Conservation (phyloP, 495 filamentous ascomycete genomes). For the Choiromyces venosus region DNA sequence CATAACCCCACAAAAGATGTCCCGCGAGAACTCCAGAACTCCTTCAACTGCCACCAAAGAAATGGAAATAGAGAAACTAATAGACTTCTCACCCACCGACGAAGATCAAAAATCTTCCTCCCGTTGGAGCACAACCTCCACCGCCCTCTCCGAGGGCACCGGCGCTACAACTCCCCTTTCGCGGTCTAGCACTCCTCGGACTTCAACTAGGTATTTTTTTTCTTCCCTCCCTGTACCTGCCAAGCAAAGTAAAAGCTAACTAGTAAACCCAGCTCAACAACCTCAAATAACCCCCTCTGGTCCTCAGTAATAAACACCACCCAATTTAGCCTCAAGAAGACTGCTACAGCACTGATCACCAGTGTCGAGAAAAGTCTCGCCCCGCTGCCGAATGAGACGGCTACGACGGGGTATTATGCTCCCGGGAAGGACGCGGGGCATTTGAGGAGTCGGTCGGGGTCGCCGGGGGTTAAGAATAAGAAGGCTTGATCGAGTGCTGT, state of each 20-base stretch:
- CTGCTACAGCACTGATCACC: slow-evolving; percentile 32
- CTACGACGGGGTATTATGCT: slow-evolving; percentile 25
- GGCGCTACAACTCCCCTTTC: slow-evolving; percentile 15
- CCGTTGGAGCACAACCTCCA: slow-evolving; percentile 38
- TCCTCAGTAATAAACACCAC: slow-evolving; percentile 22
- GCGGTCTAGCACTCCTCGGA: slow-evolving; percentile 36
- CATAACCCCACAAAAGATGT: slow-evolving; percentile 19
- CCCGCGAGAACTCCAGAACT: slow-evolving; percentile 10
- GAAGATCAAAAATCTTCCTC: slow-evolving; percentile 2
- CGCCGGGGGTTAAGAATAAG: slow-evolving; percentile 16
- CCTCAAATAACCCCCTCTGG: slow-evolving; percentile 33
- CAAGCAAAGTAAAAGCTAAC: neutral
- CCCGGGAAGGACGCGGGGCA: slow-evolving; percentile 23
- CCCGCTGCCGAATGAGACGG: slow-evolving; percentile 14
- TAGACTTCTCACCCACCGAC: slow-evolving; percentile 13
- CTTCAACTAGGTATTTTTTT: slow-evolving; percentile 35
- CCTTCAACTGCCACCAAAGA: slow-evolving; percentile 11
- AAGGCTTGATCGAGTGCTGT: slow-evolving; percentile 24
- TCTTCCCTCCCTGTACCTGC: slow-evolving; percentile 11
- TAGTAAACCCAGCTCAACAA: slow-evolving; percentile 33
- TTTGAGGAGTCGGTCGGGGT: slow-evolving; percentile 27
- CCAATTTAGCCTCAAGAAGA: slow-evolving; percentile 36
- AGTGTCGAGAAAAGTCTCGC: slow-evolving; percentile 37
- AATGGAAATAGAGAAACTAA: slow-evolving; percentile 3
- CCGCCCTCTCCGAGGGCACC: slow-evolving; percentile 17